Evolutionary conservation across 2,329 filamentous ascomycete genomes (phyloP).

Genomic region (Keithomyces neogunnii): DNA sequence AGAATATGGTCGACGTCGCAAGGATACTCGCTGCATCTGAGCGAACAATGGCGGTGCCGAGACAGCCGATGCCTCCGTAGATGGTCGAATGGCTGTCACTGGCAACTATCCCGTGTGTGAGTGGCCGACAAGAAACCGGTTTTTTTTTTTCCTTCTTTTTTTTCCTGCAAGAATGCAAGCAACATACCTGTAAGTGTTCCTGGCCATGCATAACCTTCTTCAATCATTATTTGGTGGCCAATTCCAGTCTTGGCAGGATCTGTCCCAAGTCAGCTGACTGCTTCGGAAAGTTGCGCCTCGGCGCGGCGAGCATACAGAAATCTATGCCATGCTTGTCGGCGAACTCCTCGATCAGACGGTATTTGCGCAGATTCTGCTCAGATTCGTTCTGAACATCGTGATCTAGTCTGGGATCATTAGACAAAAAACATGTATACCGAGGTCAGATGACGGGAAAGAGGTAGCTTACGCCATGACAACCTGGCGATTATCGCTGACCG

Average conservation of each 20-base stretch:
- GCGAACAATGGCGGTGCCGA: slow-evolving; percentile 71
- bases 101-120: slow-evolving; percentile 47
- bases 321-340: slow-evolving; percentile 66
- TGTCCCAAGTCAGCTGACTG: too few relatives aligned
- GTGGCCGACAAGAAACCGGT: too few relatives aligned
- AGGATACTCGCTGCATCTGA: slow-evolving; percentile 79
- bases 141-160: too few relatives aligned
- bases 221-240: slow-evolving; percentile 70
- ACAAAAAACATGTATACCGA: not conserved
- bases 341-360: slow-evolving; percentile 71
- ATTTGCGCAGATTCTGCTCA: slow-evolving; percentile 72
- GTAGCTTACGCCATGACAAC: slow-evolving; percentile 56
- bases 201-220: slow-evolving; percentile 67
- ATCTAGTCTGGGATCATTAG: slow-evolving; percentile 42
- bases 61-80: slow-evolving; percentile 68
- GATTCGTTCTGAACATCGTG: slow-evolving; percentile 82
- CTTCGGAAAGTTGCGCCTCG: too few relatives aligned
- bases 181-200: slow-evolving; percentile 49
- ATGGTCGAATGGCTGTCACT: slow-evolving; percentile 70
- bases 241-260: slow-evolving; percentile 64
- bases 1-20: slow-evolving; percentile 72
- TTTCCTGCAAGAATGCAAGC: too few relatives aligned
- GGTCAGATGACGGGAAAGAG: not conserved
- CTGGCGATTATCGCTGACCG: slow-evolving; percentile 64
- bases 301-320: slow-evolving; percentile 42